Evolutionary conservation across 371 early-diverging fungal species (phyloP).

Genomic region (Ordospora colligata): DNA sequence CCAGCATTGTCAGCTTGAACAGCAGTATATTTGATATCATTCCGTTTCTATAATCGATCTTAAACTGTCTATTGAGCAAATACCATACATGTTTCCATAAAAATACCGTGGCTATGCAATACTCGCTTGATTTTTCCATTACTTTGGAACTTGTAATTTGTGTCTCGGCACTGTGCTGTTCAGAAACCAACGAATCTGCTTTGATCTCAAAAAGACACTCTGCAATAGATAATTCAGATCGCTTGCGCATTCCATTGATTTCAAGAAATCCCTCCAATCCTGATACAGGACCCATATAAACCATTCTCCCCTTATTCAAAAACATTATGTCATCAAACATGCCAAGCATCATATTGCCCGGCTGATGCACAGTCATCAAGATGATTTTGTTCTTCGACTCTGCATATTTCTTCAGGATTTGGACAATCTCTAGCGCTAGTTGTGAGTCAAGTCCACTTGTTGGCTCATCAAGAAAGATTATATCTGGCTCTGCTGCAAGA

Average conservation of each 20-base stretch:
- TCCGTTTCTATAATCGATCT: not conserved
- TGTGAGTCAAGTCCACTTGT: conserved; percentile 45
- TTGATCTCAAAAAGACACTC: conserved; percentile 1
- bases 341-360: conserved; percentile 55
- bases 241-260: not conserved
- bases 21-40: not conserved
- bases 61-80: not conserved
- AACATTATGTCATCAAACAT: conserved; percentile 64
- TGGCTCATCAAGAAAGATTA: conserved; percentile 50
- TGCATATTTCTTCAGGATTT: conserved; percentile 28
- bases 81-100: not conserved
- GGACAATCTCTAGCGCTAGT: conserved; percentile 10
- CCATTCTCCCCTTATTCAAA: conserved; percentile 57
- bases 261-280: not conserved
- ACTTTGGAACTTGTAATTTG: no score
- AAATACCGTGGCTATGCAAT: not conserved
- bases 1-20: not conserved
- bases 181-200: no score
- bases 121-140: not conserved
- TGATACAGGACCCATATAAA: conserved; percentile 50
- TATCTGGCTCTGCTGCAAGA: conserved; percentile 20
- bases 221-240: not conserved
- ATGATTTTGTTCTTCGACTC: conserved; percentile 10
- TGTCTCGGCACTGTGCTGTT: no score
- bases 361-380: conserved; percentile 37